Base-by-base conservation (phyloP, 768 basidiomycete species). In the Tubosaeta sp. region DNA sequence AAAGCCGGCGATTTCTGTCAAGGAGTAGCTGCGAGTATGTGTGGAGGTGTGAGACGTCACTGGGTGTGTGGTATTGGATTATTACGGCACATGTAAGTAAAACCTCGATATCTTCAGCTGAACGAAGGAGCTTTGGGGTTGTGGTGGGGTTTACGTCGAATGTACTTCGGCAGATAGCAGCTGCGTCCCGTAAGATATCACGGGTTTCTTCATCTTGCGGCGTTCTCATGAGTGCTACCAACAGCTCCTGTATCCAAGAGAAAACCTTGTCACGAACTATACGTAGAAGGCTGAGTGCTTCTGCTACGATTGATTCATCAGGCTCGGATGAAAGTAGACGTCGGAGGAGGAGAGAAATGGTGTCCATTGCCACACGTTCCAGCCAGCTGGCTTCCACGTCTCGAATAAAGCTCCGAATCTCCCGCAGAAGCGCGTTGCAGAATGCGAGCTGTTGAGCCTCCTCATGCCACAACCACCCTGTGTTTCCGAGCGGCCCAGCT, bases 371-470 rank as follows among this genome's bases (percentile, higher is more conserved):
- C 8, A 60, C 47, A 0, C 53, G 57, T 49, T 71, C 64, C 44
- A 65, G 54, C 78, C 78, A 79, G 47, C 74, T 78, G 3, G 46
- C 65, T 46, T 63, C 56, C 18, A 79, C 57, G 18, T 61, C 64
- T n/a, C 38, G 46, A n/a, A 76, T 40, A 9, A 75, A 58, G 16
- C 56, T 55, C 12, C 66, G 60, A 4, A 75, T 53, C 47, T 73
- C 72, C 10, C 36, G 48, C 2, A 76, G 47, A 10, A 80, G 59
- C 1, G 59, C 59, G 6, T 7, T 0, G 13, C 71, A 62, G 31
- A 78, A 81, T 7, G 59, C 30, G 10, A 55, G 18, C 9, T 60
- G 8, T 1, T 46, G 42, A 6, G 77, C 59, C 13, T 75, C 71
- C 2, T 44, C 22, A 46, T 81, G 79, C 72, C 74, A 78, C 22